These are phyloP conservation scores for Piloderma croceum DNA, from an alignment of 768 basidiomycete genomes.

Conservation along the genomic window DNA sequence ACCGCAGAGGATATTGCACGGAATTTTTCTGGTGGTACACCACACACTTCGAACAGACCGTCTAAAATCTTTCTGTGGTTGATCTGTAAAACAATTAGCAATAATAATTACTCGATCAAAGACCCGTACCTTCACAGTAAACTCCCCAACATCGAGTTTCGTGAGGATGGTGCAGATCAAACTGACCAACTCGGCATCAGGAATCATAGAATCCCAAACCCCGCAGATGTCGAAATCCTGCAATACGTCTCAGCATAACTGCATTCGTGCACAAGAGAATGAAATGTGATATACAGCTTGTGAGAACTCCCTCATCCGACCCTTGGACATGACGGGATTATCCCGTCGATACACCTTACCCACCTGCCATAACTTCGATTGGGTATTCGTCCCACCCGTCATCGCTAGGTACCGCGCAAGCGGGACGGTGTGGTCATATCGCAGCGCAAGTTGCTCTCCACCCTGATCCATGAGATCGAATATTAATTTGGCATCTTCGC, in stretches of 20 bases:
- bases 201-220: conserved; percentile 92
- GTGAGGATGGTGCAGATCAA: conserved; percentile 76
- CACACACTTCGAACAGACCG: conserved; percentile 94
- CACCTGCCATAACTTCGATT: conserved; percentile 91
- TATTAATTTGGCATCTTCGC: conserved; percentile 95
- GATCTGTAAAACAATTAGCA: conserved; percentile 40
- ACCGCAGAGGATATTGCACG: conserved; percentile 92
- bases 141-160: conserved; percentile 87
- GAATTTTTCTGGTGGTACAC: conserved; percentile 86
- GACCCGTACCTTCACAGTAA: conserved; percentile 76
- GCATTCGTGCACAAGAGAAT: background rate
- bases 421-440: conserved; percentile 97
- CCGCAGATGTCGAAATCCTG: conserved; percentile 97
- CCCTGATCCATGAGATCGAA: conserved; percentile 98
- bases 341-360: conserved; percentile 99
- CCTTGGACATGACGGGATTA: conserved; percentile 96
- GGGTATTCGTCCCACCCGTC: conserved; percentile 72
- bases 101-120: background rate
- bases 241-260: background rate
- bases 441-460: conserved; percentile 88
- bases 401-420: conserved; percentile 94
- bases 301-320: conserved; percentile 96
- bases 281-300: conserved; percentile 66
- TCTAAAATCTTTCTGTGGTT: conserved; percentile 97
- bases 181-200: conserved; percentile 87